A percentile compares a stretch with the other conserved stretches of the same genome.
These are phyloP conservation scores for Meyerozyma athensensis DNA, from an alignment of 1,139 yeast species.

Conservation along the genomic window DNA sequence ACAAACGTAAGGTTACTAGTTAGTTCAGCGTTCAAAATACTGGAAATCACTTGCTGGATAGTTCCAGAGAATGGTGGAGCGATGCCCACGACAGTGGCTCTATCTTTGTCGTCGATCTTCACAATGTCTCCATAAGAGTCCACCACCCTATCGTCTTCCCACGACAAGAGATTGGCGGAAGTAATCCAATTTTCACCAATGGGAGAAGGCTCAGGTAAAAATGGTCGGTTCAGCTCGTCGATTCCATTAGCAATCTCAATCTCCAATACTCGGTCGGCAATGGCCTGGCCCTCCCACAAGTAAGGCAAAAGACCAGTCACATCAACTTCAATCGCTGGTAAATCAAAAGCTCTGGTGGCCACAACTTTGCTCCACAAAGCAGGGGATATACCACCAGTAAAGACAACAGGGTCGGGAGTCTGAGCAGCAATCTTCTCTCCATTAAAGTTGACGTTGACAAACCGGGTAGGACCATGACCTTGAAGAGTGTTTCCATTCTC, in stretches of 20 bases:
- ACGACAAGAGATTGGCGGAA: conserved; percentile 59
- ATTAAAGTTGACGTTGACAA: conserved; percentile 47
- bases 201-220: conserved; percentile 15
- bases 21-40: conserved; percentile 26
- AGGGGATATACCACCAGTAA: conserved; percentile 78
- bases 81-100: conserved; percentile 18
- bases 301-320: conserved; percentile 62
- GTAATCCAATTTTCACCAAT: conserved; percentile 68
- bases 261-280: conserved; percentile 25
- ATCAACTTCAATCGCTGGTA: conserved; percentile 61
- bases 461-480: conserved; percentile 65
- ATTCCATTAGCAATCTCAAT: conserved; percentile 58
- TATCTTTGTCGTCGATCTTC: conserved; percentile 16
- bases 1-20: conserved; percentile 28
- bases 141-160: conserved; percentile 46
- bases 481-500: conserved; percentile 30
- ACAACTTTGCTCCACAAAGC: conserved; percentile 78
- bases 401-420: conserved; percentile 58
- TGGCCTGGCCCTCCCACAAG: conserved; percentile 43
- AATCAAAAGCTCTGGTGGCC: conserved; percentile 66
- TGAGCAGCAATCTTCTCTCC: conserved; percentile 45
- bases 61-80: conserved; percentile 30
- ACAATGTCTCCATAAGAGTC: conserved; percentile 36
- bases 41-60: conserved; percentile 33
- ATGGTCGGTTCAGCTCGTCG: conserved; percentile 28